phyloP scores from a whole-genome alignment of 202 grass and related monocot genomes.

The Zoysia matrella region DNA sequence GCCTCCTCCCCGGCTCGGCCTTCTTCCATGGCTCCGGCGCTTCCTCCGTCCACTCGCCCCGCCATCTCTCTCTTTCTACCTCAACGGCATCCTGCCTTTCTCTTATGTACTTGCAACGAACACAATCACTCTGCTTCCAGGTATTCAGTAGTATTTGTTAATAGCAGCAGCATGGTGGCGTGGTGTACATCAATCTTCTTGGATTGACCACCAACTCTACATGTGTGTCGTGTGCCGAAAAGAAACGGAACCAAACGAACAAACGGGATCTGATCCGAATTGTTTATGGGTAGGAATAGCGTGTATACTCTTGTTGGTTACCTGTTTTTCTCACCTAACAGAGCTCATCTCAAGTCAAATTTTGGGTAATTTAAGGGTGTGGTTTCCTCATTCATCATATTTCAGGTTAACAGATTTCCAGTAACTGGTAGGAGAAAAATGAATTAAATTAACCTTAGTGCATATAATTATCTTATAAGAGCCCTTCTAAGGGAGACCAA shows the following conservation, averaged over 20 bases:
- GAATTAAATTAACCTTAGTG: not conserved
- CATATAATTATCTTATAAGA: not conserved
- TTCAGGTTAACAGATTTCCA: not conserved
- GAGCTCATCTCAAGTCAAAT: not conserved
- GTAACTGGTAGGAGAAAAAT: not conserved
- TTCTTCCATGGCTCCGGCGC: conserved; percentile 51
- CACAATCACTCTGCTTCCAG: not conserved
- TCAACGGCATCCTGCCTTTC: not conserved
- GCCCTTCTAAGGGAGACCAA: too few relatives aligned
- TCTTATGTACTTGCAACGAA: not conserved
- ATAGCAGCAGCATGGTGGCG: not conserved
- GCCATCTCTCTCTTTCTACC: conserved; percentile 23
- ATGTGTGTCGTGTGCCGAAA: conserved; percentile 12
- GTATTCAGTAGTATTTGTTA: not conserved
- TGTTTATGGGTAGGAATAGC: not conserved
- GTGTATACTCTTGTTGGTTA: not conserved
- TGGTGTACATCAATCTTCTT: conserved; percentile 27
- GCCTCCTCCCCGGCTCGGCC: conserved; percentile 14
- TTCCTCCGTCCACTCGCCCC: not conserved
- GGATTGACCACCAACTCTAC: conserved; percentile 40
- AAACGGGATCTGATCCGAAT: not conserved
- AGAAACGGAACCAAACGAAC: conserved; percentile 18
- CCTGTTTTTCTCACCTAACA: conserved; percentile 33
- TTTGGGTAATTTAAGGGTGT: not conserved
- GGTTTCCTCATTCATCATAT: too few relatives aligned